These are phyloP conservation scores for Venturia oleaginea DNA, from an alignment of 2,329 filamentous ascomycete genomes.

Conservation along the genomic window DNA sequence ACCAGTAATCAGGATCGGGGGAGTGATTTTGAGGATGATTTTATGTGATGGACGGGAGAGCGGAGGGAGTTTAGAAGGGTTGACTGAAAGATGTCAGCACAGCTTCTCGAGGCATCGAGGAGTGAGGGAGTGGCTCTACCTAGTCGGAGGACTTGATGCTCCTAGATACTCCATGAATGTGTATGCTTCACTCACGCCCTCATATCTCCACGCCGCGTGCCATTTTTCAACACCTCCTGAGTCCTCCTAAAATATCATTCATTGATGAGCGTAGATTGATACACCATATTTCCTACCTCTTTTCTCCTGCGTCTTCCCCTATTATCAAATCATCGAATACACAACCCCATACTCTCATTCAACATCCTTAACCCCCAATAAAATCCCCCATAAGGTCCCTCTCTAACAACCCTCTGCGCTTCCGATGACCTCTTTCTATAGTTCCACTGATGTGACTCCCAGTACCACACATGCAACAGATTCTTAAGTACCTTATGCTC, in stretches of 20 bases:
- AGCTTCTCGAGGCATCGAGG: not conserved
- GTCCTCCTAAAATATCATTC: not conserved
- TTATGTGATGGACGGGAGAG: slow-evolving; percentile 49
- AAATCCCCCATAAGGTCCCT: slow-evolving; percentile 10
- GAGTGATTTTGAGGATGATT: slow-evolving; percentile 77
- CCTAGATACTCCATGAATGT: not conserved
- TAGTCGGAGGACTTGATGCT: not conserved
- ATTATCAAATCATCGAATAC: slow-evolving; percentile 25
- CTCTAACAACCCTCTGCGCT: not conserved
- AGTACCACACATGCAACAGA: slow-evolving; percentile 43
- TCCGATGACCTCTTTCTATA: no score
- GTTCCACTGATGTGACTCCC: slow-evolving; percentile 27
- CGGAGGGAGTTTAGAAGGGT: no score
- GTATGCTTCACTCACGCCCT: not conserved
- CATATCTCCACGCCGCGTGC: not conserved
- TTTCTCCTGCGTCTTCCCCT: no score
- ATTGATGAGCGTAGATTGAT: not conserved
- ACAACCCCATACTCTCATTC: slow-evolving; percentile 63
- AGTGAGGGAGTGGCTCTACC: not conserved
- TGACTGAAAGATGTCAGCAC: not conserved
- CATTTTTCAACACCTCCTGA: not conserved
- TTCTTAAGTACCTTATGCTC: slow-evolving; percentile 68
- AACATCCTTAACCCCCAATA: slow-evolving; percentile 62
- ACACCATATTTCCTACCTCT: not conserved
- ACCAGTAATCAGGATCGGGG: slow-evolving; percentile 80